A percentile compares a stretch with the other conserved stretches of the same genome.
These are phyloP conservation scores for Pseudofabraea citricarpa DNA, from an alignment of 2,329 filamentous ascomycete species.

Conservation along the genomic window DNA sequence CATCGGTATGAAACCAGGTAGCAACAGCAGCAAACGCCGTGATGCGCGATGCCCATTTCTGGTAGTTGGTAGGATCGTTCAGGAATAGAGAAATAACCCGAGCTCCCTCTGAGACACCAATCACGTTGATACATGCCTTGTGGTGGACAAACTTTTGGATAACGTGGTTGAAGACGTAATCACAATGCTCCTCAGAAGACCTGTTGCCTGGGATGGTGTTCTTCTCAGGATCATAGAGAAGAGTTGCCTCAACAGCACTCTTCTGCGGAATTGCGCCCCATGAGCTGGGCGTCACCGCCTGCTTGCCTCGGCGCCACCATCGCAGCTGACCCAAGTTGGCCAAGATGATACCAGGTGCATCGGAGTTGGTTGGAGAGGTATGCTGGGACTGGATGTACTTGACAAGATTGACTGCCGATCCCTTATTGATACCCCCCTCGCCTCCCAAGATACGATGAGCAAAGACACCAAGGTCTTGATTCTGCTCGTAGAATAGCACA, in stretches of 20 bases:
- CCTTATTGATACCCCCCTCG: slow-evolving; percentile 60
- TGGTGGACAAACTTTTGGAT: slow-evolving; percentile 43
- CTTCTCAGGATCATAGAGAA: slow-evolving; percentile 43
- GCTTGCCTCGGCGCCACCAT: slow-evolving; percentile 64
- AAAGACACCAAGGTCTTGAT: slow-evolving; percentile 70
- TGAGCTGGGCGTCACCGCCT: slow-evolving; percentile 52
- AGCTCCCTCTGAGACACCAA: slow-evolving; percentile 66
- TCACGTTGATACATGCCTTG: slow-evolving; percentile 58
- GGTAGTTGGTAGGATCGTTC: slow-evolving; percentile 48
- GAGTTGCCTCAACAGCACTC: slow-evolving; percentile 55
- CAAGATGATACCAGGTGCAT: slow-evolving; percentile 60
- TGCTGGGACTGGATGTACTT: slow-evolving; percentile 32
- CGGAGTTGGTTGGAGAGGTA: slow-evolving; percentile 12
- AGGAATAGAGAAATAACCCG: slow-evolving; percentile 55
- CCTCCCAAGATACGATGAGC: slow-evolving; percentile 64
- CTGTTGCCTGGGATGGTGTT: slow-evolving; percentile 62
- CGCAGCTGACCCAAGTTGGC: slow-evolving; percentile 73
- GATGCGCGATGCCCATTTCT: slow-evolving; percentile 36
- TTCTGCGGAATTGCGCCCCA: slow-evolving; percentile 57
- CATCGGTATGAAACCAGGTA: slow-evolving; percentile 34
- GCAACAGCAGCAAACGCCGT: slow-evolving; percentile 47
- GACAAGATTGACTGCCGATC: slow-evolving; percentile 65
- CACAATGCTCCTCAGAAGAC: slow-evolving; percentile 55
- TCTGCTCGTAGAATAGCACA: slow-evolving; percentile 67
- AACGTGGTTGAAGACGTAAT: slow-evolving; percentile 61